phyloP scores from a whole-genome alignment of 768 basidiomycete species.

The Serendipita indica region DNA sequence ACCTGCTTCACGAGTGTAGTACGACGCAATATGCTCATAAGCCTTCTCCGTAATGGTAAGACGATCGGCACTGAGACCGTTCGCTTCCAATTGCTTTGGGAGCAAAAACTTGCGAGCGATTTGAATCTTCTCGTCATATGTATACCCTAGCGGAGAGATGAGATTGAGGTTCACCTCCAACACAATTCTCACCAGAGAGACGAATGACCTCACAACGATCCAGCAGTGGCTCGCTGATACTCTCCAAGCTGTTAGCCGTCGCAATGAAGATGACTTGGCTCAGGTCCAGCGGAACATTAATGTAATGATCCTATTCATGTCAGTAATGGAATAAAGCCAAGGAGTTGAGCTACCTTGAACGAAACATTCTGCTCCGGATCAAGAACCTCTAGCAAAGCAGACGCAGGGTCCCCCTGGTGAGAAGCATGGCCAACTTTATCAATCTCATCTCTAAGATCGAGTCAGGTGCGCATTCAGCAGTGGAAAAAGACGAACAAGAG shows the following conservation, averaged over 20 bases:
- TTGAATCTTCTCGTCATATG: constrained; percentile 80
- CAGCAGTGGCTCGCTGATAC: constrained; percentile 72
- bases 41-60: constrained; percentile 55
- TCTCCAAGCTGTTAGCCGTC: constrained; percentile 80
- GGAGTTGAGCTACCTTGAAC: constrained; percentile 8
- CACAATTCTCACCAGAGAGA: constrained; percentile 38
- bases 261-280: constrained; percentile 85
- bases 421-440: constrained; percentile 74
- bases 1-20: constrained; percentile 83
- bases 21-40: constrained; percentile 53
- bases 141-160: constrained; percentile 46
- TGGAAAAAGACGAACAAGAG: constrained; percentile 33
- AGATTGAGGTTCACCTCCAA: too few species aligned
- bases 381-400: constrained; percentile 79
- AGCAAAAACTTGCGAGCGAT: constrained; percentile 79
- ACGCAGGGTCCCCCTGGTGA: constrained; percentile 84
- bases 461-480: not conserved
- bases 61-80: constrained; percentile 49
- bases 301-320: constrained; percentile 62
- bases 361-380: constrained; percentile 88
- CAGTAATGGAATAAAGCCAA: not conserved
- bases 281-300: constrained; percentile 77
- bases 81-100: constrained; percentile 72
- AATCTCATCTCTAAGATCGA: constrained; percentile 49
- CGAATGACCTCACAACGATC: constrained; percentile 85